A percentile compares a stretch with the other conserved stretches of the same genome.
Evolutionary conservation across 345 rosid genomes (phyloP).

Genomic region (Mercurialis annua): DNA sequence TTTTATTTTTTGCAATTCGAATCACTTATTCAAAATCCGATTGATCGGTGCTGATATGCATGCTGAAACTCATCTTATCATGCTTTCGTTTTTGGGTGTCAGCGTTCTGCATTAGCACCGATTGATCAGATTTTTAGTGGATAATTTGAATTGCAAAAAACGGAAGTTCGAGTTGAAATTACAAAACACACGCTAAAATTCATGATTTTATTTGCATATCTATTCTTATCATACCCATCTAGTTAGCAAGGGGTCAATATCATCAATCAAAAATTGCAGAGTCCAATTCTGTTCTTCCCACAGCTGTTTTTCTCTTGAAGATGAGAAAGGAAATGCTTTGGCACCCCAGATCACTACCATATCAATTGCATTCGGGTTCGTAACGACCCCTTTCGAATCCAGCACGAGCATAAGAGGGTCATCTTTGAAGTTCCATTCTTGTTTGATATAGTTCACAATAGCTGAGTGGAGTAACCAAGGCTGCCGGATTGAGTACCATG

Average conservation of each 20-base stretch:
- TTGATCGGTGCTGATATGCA: no score
- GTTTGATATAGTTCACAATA: conserved; percentile 42
- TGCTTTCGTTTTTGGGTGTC: no score
- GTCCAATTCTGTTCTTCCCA: conserved; percentile 64
- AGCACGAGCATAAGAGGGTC: conserved; percentile 53
- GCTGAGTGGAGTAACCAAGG: conserved; percentile 55
- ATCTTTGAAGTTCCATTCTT: conserved; percentile 50
- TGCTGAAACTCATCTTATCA: no score
- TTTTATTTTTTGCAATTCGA: no score
- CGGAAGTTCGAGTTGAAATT: no score
- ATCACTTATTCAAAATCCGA: no score
- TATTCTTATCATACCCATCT: conserved; percentile 44
- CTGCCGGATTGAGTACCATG: conserved; percentile 56
- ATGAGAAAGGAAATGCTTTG: conserved; percentile 67
- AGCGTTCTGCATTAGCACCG: no score
- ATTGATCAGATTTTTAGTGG: no score
- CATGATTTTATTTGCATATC: no score
- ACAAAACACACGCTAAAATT: no score
- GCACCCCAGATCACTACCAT: conserved; percentile 77
- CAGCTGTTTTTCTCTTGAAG: conserved; percentile 54
- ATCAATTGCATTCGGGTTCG: conserved; percentile 61
- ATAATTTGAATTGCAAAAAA: no score
- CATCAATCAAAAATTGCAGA: conserved; percentile 44
- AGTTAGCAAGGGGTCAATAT: conserved; percentile 47
- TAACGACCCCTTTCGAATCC: conserved; percentile 49